Conservation (phyloP, 2,329 filamentous ascomycete genomes). For the Scedosporium dehoogii region DNA sequence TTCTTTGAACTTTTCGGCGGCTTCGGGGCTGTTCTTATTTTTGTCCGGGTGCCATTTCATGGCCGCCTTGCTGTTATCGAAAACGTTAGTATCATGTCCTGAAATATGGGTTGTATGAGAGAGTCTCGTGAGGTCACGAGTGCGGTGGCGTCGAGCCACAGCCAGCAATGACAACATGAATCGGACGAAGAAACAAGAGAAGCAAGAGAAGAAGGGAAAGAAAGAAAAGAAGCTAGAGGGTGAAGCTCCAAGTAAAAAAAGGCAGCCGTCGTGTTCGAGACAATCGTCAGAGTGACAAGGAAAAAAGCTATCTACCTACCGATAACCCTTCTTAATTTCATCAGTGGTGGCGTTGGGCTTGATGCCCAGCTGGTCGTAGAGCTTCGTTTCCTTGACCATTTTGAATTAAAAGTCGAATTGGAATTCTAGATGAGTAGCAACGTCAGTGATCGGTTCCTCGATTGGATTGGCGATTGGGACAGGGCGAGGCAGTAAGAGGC, state of each 20-base stretch:
- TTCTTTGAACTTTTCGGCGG: constrained; percentile 94
- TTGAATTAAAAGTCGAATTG: constrained; percentile 18
- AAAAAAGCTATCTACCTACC: constrained; percentile 40
- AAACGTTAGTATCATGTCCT: constrained; percentile 6
- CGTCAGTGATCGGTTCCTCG: not conserved
- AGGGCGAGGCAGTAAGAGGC: not conserved
- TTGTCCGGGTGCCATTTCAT: constrained; percentile 95
- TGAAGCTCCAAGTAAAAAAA: not conserved
- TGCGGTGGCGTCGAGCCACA: not conserved
- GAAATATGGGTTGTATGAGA: not conserved
- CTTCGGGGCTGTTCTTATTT: constrained; percentile 82
- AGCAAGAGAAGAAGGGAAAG: not conserved
- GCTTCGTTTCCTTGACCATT: constrained; percentile 93
- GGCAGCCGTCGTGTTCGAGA: not conserved
- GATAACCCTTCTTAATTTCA: constrained; percentile 94
- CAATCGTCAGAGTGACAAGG: not conserved
- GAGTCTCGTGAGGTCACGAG: constrained; percentile 8
- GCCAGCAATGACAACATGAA: not conserved
- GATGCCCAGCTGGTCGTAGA: constrained; percentile 79
- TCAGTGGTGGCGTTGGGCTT: constrained; percentile 76
- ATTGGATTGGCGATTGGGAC: not conserved
- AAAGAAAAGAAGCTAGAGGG: not conserved
- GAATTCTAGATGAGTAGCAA: not conserved
- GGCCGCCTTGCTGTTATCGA: constrained; percentile 60
- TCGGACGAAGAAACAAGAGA: not conserved